Percentiles rank a stretch among this genome's conserved stretches.
Conservation (phyloP, 2,329 filamentous ascomycete genomes). For the Ploettnerulaceae sp. region DNA sequence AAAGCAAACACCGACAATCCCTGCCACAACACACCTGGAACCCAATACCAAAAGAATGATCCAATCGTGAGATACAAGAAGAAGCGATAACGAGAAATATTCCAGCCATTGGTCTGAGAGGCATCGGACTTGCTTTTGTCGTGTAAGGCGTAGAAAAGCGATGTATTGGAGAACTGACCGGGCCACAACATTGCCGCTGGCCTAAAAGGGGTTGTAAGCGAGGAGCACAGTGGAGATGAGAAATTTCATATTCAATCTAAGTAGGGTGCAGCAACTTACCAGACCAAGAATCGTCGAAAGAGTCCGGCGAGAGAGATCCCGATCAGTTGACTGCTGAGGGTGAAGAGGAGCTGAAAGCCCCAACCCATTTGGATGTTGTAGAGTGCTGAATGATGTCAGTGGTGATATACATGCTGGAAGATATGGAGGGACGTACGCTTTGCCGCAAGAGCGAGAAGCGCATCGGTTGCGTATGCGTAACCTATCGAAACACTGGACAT, state of each 20-base stretch:
- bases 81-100: slow-evolving; percentile 38
- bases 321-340: slow-evolving; percentile 56
- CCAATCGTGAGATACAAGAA: slow-evolving; percentile 37
- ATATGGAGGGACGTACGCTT: slow-evolving; percentile 11
- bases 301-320: slow-evolving; percentile 60
- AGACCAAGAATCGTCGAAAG: slow-evolving; percentile 52
- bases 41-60: slow-evolving; percentile 49
- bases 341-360: slow-evolving; percentile 55
- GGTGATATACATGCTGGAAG: not conserved
- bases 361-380: slow-evolving; percentile 57
- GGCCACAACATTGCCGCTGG: slow-evolving; percentile 27
- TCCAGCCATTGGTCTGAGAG: slow-evolving; percentile 50
- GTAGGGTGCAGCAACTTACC: slow-evolving; percentile 5
- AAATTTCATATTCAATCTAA: no score
- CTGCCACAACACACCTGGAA: slow-evolving; percentile 58
- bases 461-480: slow-evolving; percentile 63
- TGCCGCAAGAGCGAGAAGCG: slow-evolving; percentile 59
- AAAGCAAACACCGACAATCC: slow-evolving; percentile 68
- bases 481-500: slow-evolving; percentile 31
- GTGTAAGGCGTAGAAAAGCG: slow-evolving; percentile 45
- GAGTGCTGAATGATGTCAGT: slow-evolving; percentile 51
- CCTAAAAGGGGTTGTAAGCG: slow-evolving; percentile 4
- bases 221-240: not conserved
- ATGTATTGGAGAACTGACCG: slow-evolving; percentile 18
- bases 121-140: slow-evolving; percentile 53